Evolutionary conservation across 2,329 filamentous ascomycete genomes (phyloP).

Genomic region (Madurella fahalii): DNA sequence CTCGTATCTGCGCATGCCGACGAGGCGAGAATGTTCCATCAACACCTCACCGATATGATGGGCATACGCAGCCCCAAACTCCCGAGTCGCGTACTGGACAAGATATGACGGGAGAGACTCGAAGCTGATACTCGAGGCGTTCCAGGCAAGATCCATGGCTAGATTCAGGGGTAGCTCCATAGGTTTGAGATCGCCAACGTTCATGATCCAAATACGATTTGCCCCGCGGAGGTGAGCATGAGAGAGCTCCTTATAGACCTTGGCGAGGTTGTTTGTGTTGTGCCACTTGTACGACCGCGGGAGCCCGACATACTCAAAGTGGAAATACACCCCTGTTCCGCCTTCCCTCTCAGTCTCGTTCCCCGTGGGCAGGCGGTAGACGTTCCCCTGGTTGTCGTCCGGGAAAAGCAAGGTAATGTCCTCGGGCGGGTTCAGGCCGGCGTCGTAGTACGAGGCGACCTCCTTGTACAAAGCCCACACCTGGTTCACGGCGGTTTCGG

Average conservation of each 20-base stretch:
- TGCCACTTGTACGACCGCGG: constrained; percentile 60
- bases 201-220: constrained; percentile 60
- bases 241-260: constrained; percentile 41
- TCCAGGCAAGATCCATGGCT: constrained; percentile 56
- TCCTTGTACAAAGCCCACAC: constrained; percentile 65
- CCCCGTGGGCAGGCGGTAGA: constrained; percentile 51
- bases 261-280: constrained; percentile 47
- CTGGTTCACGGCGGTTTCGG: constrained; percentile 30
- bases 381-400: constrained; percentile 60
- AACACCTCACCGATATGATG: constrained; percentile 46
- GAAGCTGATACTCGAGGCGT: constrained; percentile 44
- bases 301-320: constrained; percentile 60
- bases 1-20: constrained; percentile 56
- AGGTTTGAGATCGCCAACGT: constrained; percentile 61
- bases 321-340: constrained; percentile 56
- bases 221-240: constrained; percentile 53
- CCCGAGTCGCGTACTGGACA: constrained; percentile 32
- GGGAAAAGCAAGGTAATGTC: constrained; percentile 59
- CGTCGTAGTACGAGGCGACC: constrained; percentile 59
- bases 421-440: constrained; percentile 55
- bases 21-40: constrained; percentile 46
- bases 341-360: constrained; percentile 50
- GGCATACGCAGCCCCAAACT: constrained; percentile 30
- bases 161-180: constrained; percentile 54
- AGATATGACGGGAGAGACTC: constrained; percentile 47